phyloP scores from a whole-genome alignment of 495 filamentous ascomycete genomes.

The Barbatosphaeria neglecta region DNA sequence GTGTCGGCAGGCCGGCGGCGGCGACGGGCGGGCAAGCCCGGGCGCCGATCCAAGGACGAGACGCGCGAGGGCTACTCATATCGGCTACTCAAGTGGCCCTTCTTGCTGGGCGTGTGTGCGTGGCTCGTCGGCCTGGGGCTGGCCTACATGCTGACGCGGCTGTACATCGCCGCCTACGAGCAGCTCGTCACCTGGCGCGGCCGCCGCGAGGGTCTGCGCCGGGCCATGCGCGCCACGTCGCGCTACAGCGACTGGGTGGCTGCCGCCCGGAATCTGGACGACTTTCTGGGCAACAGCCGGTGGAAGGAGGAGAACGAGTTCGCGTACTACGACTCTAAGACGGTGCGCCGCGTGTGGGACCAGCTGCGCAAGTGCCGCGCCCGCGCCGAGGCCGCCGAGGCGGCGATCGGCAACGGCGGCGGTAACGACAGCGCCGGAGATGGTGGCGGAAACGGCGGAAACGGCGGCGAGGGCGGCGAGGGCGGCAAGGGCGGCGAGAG shows the following conservation, averaged over 20 bases:
- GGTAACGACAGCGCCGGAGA: slow-evolving; percentile 5
- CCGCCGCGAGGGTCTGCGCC: slow-evolving; percentile 54
- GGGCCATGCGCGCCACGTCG: slow-evolving; percentile 53
- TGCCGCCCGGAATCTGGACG: slow-evolving; percentile 68
- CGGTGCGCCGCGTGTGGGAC: slow-evolving; percentile 59
- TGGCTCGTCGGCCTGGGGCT: slow-evolving; percentile 63
- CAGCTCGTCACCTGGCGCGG: slow-evolving; percentile 65
- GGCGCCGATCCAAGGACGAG: slow-evolving; percentile 64
- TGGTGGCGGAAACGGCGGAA: no score
- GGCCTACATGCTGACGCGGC: slow-evolving; percentile 68
- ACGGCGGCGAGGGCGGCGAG: slow-evolving; percentile 23
- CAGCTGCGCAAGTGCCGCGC: slow-evolving; percentile 54
- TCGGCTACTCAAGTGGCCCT: slow-evolving; percentile 78
- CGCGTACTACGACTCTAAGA: slow-evolving; percentile 87
- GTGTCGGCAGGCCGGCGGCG: slow-evolving; percentile 17
- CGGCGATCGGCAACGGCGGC: slow-evolving; percentile 13
- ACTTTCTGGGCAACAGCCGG: slow-evolving; percentile 63
- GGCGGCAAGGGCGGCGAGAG: no score
- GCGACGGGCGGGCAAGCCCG: slow-evolving; percentile 20
- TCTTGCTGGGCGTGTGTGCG: slow-evolving; percentile 62
- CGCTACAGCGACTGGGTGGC: slow-evolving; percentile 73
- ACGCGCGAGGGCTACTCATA: slow-evolving; percentile 90
- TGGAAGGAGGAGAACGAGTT: slow-evolving; percentile 88
- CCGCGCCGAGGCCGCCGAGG: slow-evolving; percentile 45
- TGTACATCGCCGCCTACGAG: slow-evolving; percentile 87